Evolutionary conservation across 768 basidiomycete genomes (phyloP).

Genomic region (Lanmaoa rubissima): DNA sequence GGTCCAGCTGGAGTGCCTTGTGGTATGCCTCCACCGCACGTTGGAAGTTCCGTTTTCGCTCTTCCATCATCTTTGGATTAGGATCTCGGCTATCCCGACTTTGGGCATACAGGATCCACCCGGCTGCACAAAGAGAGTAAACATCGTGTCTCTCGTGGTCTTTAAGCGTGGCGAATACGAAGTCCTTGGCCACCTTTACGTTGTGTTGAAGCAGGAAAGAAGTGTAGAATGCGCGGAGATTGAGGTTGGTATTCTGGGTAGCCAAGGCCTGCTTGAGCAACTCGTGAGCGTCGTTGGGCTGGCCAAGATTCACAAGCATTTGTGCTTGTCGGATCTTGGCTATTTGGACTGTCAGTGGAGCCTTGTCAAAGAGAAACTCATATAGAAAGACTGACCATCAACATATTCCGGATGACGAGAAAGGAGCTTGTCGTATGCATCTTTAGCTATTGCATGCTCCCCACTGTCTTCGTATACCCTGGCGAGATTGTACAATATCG

Average conservation of each 20-base stretch:
- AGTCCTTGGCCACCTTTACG: conserved; percentile 75
- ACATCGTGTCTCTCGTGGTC: conserved; percentile 85
- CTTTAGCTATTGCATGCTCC: conserved; percentile 68
- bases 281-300: conserved; percentile 80
- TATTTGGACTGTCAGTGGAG: conserved; percentile 33
- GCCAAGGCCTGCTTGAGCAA: conserved; percentile 86
- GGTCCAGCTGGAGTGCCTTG: conserved; percentile 82
- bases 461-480: conserved; percentile 87
- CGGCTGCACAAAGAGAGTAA: conserved; percentile 88
- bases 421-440: conserved; percentile 85
- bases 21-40: conserved; percentile 90
- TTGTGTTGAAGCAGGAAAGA: conserved; percentile 86
- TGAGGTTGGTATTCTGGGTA: conserved; percentile 74
- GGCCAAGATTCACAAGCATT: conserved; percentile 67
- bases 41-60: conserved; percentile 74
- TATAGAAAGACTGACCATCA: conserved; percentile 65
- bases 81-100: conserved; percentile 81
- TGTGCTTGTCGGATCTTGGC: conserved; percentile 92
- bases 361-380: background rate
- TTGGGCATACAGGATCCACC: conserved; percentile 81
- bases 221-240: conserved; percentile 91
- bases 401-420: conserved; percentile 94
- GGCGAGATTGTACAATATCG: conserved; percentile 88
- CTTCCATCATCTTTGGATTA: conserved; percentile 46
- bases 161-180: conserved; percentile 86